Evolutionary conservation across 208 protist genomes (phyloP), one percentile per base, ranked within the genome.

Genomic region (Leishmania guyanensis): DNA sequence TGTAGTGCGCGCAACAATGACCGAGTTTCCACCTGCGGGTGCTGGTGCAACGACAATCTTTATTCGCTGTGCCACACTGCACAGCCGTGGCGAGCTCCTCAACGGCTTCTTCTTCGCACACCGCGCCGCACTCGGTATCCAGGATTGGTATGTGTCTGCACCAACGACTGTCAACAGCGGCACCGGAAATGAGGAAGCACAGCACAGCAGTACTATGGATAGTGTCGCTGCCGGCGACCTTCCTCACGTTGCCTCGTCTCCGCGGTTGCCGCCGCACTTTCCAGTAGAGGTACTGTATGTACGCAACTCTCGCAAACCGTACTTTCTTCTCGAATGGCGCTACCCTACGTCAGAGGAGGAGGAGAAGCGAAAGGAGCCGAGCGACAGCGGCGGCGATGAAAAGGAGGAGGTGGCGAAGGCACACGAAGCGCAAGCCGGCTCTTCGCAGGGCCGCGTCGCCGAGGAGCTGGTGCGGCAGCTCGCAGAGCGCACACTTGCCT

Each of bases 241-340:
- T 16, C 48, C 69, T 73, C 69, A 54, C 46, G 10, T 26, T 53
- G 26, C 51, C 69, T 76, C 39, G 51, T 82, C 56, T 8, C 66
- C 58, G 14, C 71, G 62, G 22, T 82, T 97, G 75, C 81, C 74
- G 26, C 46, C 68, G 1, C 84, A 92, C 65, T 88, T 90, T 58
- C 94, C 94, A 14, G 80, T 97, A 33, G 92, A 97, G 82, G 86
- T 92, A 39, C 86, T 96, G 20, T 90, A 89, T 78, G 87, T 95
- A 54, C 82, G 87, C 48, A 89, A 56, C 8, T 97, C 94, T 39
- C 73, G 90, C 20, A 93, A 91, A 71, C 94, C 94, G 22, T 97
- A 92, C 78, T 97, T 96, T 78, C 86, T 97, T 74, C 71, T 97
- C 29, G 92, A 97, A 81, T 96, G 84, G 77, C 87, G 91, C 58